A percentile compares a stretch with the other conserved stretches of the same genome.
Conservation (phyloP, 2,329 filamentous ascomycete species). For the Zymoseptoria tritici region DNA sequence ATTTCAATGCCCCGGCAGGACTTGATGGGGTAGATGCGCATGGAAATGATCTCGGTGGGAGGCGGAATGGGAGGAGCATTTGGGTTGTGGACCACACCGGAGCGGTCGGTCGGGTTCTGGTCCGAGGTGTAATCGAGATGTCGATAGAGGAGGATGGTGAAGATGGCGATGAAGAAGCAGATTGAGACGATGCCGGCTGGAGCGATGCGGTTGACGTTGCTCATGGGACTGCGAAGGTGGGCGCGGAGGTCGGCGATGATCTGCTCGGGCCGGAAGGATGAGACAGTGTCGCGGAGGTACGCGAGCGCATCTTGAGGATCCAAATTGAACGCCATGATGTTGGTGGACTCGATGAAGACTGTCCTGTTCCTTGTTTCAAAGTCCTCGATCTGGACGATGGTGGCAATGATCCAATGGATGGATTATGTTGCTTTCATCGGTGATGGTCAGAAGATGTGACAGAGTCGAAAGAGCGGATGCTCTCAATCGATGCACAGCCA, state of each 20-base stretch:
- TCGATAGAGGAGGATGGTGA: conserved; percentile 19
- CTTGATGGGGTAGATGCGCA: conserved; percentile 59
- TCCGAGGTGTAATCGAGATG: conserved; percentile 13
- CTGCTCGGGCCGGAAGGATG: neutral
- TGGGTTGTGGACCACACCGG: conserved; percentile 15
- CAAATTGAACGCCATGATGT: neutral
- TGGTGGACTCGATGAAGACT: neutral
- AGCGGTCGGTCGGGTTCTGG: neutral
- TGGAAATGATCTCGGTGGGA: conserved; percentile 37
- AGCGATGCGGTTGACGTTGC: conserved; percentile 4
- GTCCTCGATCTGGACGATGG: neutral
- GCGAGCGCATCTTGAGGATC: neutral
- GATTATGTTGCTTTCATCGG: neutral
- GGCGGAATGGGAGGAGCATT: conserved; percentile 28
- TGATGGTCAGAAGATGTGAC: neutral
- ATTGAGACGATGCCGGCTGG: conserved; percentile 19
- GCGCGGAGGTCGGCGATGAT: neutral
- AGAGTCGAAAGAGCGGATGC: neutral
- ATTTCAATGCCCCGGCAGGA: conserved; percentile 57
- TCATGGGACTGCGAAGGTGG: neutral
- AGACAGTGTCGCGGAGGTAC: neutral
- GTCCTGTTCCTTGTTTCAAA: neutral
- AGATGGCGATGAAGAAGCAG: conserved; percentile 19
- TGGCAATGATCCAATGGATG: neutral
- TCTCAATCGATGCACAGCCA: neutral